Percentiles rank a stretch among this genome's conserved stretches.
These are phyloP conservation scores for Fusarium torulosum DNA, from an alignment of 2,329 filamentous ascomycete genomes.

Conservation along the genomic window DNA sequence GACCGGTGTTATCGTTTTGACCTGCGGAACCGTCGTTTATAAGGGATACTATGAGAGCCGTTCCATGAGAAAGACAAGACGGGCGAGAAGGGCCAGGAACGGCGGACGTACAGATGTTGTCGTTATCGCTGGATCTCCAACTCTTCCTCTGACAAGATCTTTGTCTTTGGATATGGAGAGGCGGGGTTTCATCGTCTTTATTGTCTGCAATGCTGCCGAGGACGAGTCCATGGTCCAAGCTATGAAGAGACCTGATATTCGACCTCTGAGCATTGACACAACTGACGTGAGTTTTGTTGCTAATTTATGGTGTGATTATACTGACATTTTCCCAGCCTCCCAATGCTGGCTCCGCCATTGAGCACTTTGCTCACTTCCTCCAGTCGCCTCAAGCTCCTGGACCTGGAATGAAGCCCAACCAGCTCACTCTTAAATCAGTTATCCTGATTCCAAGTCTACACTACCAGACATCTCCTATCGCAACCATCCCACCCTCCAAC, in stretches of 20 bases:
- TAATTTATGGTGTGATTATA: background rate
- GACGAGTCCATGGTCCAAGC: constrained; percentile 84
- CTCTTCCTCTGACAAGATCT: constrained; percentile 85
- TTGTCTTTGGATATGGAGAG: constrained; percentile 89
- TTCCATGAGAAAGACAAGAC: constrained; percentile 74
- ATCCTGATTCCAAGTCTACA: constrained; percentile 85
- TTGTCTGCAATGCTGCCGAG: constrained; percentile 86
- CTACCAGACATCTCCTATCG: constrained; percentile 86
- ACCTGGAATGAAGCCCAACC: constrained; percentile 79
- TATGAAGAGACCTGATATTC: constrained; percentile 83
- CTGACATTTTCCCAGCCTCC: constrained; percentile 66
- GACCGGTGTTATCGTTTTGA: constrained; percentile 77
- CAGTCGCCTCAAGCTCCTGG: constrained; percentile 81
- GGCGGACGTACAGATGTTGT: constrained; percentile 88
- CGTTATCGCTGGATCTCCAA: constrained; percentile 89
- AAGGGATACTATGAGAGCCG: constrained; percentile 64
- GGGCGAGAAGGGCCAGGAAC: constrained; percentile 82
- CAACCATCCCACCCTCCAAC: constrained; percentile 83
- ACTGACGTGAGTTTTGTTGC: constrained; percentile 71
- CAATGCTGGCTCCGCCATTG: constrained; percentile 75
- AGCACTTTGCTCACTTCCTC: constrained; percentile 78
- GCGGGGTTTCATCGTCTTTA: constrained; percentile 91
- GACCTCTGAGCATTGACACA: constrained; percentile 84
- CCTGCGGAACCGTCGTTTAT: constrained; percentile 74
- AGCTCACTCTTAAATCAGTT: constrained; percentile 80